phyloP scores from a whole-genome alignment of 495 filamentous ascomycete genomes.

The Symbiotaphrina buchneri region DNA sequence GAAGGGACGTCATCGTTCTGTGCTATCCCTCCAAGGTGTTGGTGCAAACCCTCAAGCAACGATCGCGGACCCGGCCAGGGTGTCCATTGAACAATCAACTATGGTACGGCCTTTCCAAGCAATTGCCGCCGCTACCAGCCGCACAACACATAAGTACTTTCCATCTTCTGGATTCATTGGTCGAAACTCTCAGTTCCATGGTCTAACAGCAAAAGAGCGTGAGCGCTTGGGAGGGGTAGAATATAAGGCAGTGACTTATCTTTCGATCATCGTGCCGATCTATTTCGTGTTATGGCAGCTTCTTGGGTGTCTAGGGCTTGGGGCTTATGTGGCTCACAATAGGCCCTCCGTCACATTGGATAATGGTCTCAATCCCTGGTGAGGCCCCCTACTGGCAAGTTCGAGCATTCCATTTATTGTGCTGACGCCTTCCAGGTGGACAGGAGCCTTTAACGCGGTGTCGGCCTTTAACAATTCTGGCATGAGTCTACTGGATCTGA shows the following conservation, averaged over 20 bases:
- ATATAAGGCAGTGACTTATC: slow-evolving; percentile 51
- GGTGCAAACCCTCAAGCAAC: slow-evolving; percentile 22
- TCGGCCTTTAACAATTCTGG: slow-evolving; percentile 79
- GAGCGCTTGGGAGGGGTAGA: slow-evolving; percentile 58
- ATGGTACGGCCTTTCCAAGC: slow-evolving; percentile 6
- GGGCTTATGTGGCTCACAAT: slow-evolving; percentile 43
- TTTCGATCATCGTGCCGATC: slow-evolving; percentile 45
- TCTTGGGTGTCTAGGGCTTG: slow-evolving; percentile 47
- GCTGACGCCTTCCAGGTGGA: slow-evolving; percentile 26
- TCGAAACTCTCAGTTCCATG: slow-evolving; percentile 54
- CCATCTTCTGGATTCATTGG: slow-evolving; percentile 25
- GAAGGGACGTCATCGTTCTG: slow-evolving; percentile 14
- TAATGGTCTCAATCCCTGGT: slow-evolving; percentile 50
- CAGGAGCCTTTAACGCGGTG: slow-evolving; percentile 42
- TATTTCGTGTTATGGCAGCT: slow-evolving; percentile 57
- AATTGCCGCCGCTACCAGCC: slow-evolving; percentile 11
- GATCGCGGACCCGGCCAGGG: slow-evolving; percentile 14
- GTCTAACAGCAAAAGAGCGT: slow-evolving; percentile 40
- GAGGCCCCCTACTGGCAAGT: slow-evolving; percentile 16
- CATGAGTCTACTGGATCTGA: slow-evolving; percentile 65
- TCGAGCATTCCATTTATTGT: slow-evolving; percentile 20
- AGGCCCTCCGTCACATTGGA: slow-evolving; percentile 26
- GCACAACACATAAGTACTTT: slow-evolving; percentile 19
- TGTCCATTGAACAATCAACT: background rate
- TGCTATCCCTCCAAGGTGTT: slow-evolving; percentile 28